A percentile compares a stretch with the other conserved stretches of the same genome.
phyloP scores from a whole-genome alignment of 352 stramenopile species.

The Globisporangium spiculum region DNA sequence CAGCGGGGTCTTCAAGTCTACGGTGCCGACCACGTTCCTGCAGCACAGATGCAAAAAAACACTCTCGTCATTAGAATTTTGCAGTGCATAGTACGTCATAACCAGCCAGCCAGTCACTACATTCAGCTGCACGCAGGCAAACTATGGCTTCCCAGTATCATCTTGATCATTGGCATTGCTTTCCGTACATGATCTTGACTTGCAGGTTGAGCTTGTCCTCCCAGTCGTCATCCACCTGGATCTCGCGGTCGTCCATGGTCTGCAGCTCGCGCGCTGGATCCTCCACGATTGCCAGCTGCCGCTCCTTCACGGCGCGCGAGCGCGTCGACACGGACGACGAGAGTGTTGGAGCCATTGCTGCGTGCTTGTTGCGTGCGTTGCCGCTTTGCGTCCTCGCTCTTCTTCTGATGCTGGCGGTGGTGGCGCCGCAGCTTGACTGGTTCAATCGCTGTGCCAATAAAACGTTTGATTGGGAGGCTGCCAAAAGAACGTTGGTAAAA shows the following conservation, averaged over 20 bases:
- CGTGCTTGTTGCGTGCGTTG: slow-evolving; percentile 7
- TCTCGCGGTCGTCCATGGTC: slow-evolving; percentile 40
- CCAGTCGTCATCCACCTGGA: slow-evolving; percentile 79
- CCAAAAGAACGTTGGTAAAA: too few species aligned
- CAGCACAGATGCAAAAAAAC: not conserved
- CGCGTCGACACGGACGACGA: slow-evolving; percentile 19
- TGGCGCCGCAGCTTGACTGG: not conserved
- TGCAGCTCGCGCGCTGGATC: slow-evolving; percentile 39
- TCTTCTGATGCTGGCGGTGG: not conserved
- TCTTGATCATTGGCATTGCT: not conserved
- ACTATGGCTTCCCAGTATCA: not conserved
- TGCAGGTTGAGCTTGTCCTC: slow-evolving; percentile 74
- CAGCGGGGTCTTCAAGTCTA: slow-evolving; percentile 93
- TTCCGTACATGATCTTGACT: slow-evolving; percentile 77
- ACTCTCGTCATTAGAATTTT: not conserved
- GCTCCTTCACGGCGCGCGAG: slow-evolving; percentile 61
- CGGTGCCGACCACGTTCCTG: slow-evolving; percentile 94
- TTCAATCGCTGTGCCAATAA: not conserved
- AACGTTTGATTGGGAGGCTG: too few species aligned
- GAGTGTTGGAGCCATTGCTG: slow-evolving; percentile 17
- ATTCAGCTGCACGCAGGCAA: not conserved
- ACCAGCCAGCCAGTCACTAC: not conserved
- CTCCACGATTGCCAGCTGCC: slow-evolving; percentile 67
- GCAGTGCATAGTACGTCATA: not conserved
- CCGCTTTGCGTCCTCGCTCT: not conserved